Evolutionary conservation across 2,329 filamentous ascomycete species (phyloP).

Genomic region (Talaromyces sp.): DNA sequence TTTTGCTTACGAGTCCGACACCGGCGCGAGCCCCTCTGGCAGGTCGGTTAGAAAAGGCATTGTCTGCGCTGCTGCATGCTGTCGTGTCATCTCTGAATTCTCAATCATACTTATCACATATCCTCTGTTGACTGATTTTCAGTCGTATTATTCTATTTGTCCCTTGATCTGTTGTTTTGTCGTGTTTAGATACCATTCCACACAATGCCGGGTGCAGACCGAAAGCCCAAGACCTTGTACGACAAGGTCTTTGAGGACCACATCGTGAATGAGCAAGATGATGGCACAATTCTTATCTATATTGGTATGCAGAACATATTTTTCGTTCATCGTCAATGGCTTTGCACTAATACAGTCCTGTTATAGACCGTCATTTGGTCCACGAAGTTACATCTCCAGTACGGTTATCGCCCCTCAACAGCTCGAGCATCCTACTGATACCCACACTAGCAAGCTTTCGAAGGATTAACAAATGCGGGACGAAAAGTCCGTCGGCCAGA

Average conservation of each 20-base stretch:
- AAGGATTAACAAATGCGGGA: conserved; percentile 85
- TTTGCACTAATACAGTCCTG: conserved; percentile 24
- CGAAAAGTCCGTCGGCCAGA: conserved; percentile 88
- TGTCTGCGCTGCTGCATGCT: conserved; percentile 5
- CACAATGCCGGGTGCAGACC: conserved; percentile 68
- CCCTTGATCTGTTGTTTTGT: conserved; percentile 1
- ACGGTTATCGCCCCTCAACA: neutral
- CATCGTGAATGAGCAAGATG: conserved; percentile 90
- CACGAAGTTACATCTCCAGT: conserved; percentile 98
- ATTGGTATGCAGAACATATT: conserved; percentile 62
- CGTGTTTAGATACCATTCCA: neutral
- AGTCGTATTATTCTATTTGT: neutral
- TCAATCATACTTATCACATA: neutral
- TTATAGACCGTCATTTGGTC: conserved; percentile 82
- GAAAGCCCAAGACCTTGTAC: conserved; percentile 79
- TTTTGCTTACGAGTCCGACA: conserved; percentile 17
- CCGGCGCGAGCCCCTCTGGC: conserved; percentile 16
- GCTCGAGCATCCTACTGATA: conserved; percentile 18
- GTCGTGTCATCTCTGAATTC: conserved; percentile 2
- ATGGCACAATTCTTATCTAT: conserved; percentile 88
- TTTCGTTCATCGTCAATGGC: neutral
- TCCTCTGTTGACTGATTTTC: neutral
- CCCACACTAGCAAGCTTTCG: conserved; percentile 77
- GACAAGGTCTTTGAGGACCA: conserved; percentile 97
- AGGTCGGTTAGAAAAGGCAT: conserved; percentile 17